Evolutionary conservation across 495 filamentous ascomycete genomes (phyloP), one percentile per base, ranked within the genome.

Genomic region (Jackrogersella multiformis): DNA sequence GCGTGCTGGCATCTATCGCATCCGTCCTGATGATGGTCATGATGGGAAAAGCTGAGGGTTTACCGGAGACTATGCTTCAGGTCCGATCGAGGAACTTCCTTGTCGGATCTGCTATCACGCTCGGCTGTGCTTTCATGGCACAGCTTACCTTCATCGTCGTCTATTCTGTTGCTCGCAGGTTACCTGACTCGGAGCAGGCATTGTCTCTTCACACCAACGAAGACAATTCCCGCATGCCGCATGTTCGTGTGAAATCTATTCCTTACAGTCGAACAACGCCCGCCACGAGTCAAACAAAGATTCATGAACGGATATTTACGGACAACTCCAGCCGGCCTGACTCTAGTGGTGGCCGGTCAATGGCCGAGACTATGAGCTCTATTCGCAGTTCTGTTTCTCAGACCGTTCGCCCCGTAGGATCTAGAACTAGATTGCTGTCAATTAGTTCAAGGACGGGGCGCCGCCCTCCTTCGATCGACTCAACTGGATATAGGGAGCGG

Each of bases 351-450:
- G 77, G 74, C n/a, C 79, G 73, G 21, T 82, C 80, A 15, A 68
- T 72, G 26, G 63, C 80, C 0, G 84, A 87, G 51, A 82, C 81
- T 16, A 77, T 83, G 53, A 82, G 74, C 55, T 87, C 86, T 26
- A 76, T 84, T 28, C 81, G 83, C 5, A 81, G 80, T 0, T 87
- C 85, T 0, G 56, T 87, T 21, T 85, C 81, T 6, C 76, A 81
- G n/a, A 75, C 78, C 9, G 75, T 83, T 23, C 79, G 81, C 4
- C 84, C 85, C 8, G 77, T 80, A 20, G 78, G 80, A 12, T 85
- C 86, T 23, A 85, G 74, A 65, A 82, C 81, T 6, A 76, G 76
- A 8, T 58, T 86, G 60, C 65, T 84, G 42, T 61, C 63, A 49
- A 46, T 48, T 9, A 54, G 23, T 21, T 67, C 66, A 32, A 71